phyloP scores from a whole-genome alignment of 345 rosid genomes.

The Eutrema heterophyllum region DNA sequence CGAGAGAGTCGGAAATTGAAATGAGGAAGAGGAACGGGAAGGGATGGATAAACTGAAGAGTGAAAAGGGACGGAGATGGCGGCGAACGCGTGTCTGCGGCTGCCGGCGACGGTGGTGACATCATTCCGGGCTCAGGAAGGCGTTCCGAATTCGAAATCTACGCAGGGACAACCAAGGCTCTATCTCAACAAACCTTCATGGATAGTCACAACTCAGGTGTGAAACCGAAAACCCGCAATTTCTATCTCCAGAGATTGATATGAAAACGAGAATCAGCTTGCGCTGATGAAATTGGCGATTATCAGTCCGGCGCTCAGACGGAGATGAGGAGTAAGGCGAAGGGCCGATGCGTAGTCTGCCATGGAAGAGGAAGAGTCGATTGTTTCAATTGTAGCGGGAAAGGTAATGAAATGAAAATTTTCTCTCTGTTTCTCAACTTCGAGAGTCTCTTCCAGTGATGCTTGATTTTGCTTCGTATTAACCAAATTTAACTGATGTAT shows the following conservation, averaged over 20 bases:
- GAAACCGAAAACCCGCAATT: neutral
- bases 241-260: neutral
- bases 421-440: neutral
- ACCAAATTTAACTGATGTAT: neutral
- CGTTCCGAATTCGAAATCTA: conserved; percentile 2
- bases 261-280: neutral
- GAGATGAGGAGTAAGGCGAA: conserved; percentile 41
- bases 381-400: conserved; percentile 60
- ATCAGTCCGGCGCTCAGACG: conserved; percentile 52
- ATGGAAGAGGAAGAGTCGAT: conserved; percentile 60
- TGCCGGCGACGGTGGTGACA: neutral
- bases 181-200: conserved; percentile 59
- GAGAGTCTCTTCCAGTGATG: neutral
- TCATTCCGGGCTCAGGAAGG: conserved; percentile 13
- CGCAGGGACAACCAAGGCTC: conserved; percentile 19
- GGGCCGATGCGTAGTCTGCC: conserved; percentile 60
- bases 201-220: conserved; percentile 72
- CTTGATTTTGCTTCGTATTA: neutral
- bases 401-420: conserved; percentile 32
- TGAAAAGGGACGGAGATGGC: conserved; percentile 21
- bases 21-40: neutral
- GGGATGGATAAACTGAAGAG: neutral
- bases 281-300: neutral
- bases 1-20: neutral
- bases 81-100: conserved; percentile 20